Evolutionary conservation across 2,329 filamentous ascomycete genomes (phyloP), one percentile per base, ranked within the genome.

Genomic region (Colletotrichum orchidophilum): DNA sequence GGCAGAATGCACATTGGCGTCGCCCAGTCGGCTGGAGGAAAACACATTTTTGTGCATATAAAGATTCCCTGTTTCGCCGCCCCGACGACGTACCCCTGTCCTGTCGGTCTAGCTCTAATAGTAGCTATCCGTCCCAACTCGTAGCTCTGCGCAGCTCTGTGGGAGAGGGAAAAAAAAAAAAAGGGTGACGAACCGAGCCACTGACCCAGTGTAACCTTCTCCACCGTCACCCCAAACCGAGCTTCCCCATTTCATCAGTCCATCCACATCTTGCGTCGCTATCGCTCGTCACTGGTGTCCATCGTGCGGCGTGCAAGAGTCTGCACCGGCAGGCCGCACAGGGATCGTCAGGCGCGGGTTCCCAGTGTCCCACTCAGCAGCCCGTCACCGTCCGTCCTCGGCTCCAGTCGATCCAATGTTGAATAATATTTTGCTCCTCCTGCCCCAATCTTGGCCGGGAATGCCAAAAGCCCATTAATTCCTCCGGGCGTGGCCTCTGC

Each of bases 31-130:
- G 59, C 70, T 70, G 60, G 66, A 59, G 66, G 29, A 21, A 21
- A 57, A 66, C 55, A 68, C 59, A 70, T 72, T 66, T 70, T 70
- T 70, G 70, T 72, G 60, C 66, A 70, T 70, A 54, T 52, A 63
- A 57, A 70, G 66, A 65, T 66, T 70, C 61, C 70, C 66, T 72
- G 70, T 72, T 72, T 72, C 70, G 70, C 66, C 66, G 66, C 58
- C 33, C 50, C 42, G 58, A 65, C 68, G 58, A 63, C 42, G 52
- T 31, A 63, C 58, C 53, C 69, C 69, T 71, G 69, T 69, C 59
- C 63, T 57, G 62, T 62, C 63, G 67, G 62, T 29, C 67, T 55
- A 70, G 50, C 63, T 70, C 67, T n/a, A 64, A 53, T 35, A 63
- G 31, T 60, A 60, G 55, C 63, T 70, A 66, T 55, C 50, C 63